Base-by-base conservation (phyloP, 2,329 filamentous ascomycete species). In the Diaporthe helianthi region DNA sequence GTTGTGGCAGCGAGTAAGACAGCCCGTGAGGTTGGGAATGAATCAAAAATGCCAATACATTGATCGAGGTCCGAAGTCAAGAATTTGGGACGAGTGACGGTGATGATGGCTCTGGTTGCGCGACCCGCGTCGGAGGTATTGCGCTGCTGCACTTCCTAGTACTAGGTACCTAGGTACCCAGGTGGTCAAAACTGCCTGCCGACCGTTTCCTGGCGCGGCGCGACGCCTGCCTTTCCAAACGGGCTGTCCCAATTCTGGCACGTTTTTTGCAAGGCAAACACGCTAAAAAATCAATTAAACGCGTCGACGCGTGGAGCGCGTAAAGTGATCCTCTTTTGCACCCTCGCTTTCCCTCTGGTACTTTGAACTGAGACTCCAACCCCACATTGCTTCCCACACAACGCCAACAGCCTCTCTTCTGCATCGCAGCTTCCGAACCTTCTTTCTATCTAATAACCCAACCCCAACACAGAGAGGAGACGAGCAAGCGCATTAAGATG, bases 271-370 rank as follows among this genome's bases (percentile, higher is more conserved):
- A 49, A 63, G n/a, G 66, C 36, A 12, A 54, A 75, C 77, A 75
- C 77, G 78, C 67, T 65, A 69, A 36, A 41, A 41, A 49, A 69
- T 44, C 58, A 69, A 61, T 69, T 69, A 69, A 67, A 69, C 67
- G 67, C 67, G 67, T 65, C 67, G 67, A 53, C 51, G 38, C 67
- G 60, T 54, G 22, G 24, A 19, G 46, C 67, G 67, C 67, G 67
- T 65, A 69, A 69, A 65, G 63, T 69, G 60, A 12, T 49, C 49
- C 67, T 55, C 61, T 49, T 55, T 31, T 69, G 22, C 47, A 36
- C 15, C 29, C 31, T 63, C 33, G 38, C 54, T 46, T 29, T 53
- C 54, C 54, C 38, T 60, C 22, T 41, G 22, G 58, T 61, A 24
- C 19, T n/a, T 47, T 61, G 19, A 47, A 15, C 26, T 61, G 41